These are phyloP conservation scores for Zygnema cylindricum DNA, from an alignment of 139 green algal genomes.

Conservation along the genomic window DNA sequence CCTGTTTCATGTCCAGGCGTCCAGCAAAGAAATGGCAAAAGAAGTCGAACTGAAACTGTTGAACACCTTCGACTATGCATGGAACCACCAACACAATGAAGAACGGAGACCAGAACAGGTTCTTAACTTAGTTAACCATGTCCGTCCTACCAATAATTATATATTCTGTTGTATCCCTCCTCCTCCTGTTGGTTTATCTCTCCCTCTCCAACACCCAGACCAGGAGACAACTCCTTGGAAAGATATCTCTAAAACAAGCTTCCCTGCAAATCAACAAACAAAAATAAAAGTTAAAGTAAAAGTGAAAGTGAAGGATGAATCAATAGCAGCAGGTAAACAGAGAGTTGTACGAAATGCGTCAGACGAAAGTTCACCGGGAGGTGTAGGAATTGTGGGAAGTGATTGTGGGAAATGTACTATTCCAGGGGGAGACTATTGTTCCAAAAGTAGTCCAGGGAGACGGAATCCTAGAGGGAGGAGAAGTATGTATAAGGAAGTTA, in stretches of 20 bases:
- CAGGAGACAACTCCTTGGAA: too few relatives aligned
- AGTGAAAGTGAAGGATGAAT: too few relatives aligned
- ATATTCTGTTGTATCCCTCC: background rate
- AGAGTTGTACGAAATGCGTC: background rate
- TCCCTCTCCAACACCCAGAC: constrained; percentile 13
- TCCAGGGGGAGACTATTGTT: background rate
- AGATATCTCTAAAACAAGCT: too few relatives aligned
- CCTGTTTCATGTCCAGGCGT: too few relatives aligned
- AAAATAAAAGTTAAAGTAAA: too few relatives aligned
- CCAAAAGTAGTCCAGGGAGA: constrained; percentile 1
- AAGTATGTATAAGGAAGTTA: background rate
- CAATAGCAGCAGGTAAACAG: too few relatives aligned
- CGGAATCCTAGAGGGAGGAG: background rate
- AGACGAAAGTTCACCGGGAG: background rate
- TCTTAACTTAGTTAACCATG: constrained; percentile 4
- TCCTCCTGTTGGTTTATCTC: background rate
- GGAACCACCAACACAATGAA: constrained; percentile 21
- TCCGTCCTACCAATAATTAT: background rate
- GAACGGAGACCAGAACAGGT: constrained; percentile 1
- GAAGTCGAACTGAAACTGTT: constrained; percentile 25
- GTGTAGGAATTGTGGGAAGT: background rate
- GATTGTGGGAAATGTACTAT: background rate
- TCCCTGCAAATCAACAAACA: too few relatives aligned
- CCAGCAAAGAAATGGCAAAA: constrained; percentile 24
- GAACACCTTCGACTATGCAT: constrained; percentile 30